Evolutionary conservation across 2,329 filamentous ascomycete genomes (phyloP), one percentile per base, ranked within the genome.

Genomic region (Calonectria fujianensis): DNA sequence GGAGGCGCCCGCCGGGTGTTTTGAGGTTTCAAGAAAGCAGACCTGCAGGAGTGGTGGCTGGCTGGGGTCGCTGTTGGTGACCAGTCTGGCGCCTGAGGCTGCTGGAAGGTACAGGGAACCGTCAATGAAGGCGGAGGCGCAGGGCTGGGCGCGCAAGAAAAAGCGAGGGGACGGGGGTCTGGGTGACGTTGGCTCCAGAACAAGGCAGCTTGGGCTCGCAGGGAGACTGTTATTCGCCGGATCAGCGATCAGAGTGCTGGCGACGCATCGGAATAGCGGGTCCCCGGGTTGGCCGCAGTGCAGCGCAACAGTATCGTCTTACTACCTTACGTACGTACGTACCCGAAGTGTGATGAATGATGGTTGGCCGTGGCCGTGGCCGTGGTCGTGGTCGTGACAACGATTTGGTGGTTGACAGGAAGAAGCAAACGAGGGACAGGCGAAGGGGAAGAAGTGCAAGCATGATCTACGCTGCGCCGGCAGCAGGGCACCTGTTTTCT

Each of bases 201-300:
- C 72, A 68, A 68, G 72, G 76, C 70, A 68, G 69, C 67, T 75
- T 74, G 48, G 65, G 67, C 70, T 65, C 29, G 70, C 69, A 50
- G 51, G 24, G n/a, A 63, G 50, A 20, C 41, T 66, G 45, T 80
- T 73, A 80, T 80, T 80, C 76, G 79, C 27, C 48, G 20, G 52
- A 70, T 76, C 63, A 32, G 29, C 50, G 51, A 69, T 59, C 54
- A 68, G 32, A 52, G 69, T 51, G 72, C 59, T 57, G 74, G 57
- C 71, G 64, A 79, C 76, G 78, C 70, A 77, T 76, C 70, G 66
- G 70, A 75, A 74, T 70, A 73, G 73, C 75, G 79, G 79, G 76
- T 59, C 78, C 45, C 29, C 61, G 65, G 68, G 18, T 57, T 32
- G 64, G 39, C 64, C 64, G 69, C 63, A 65, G 20, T 37, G 37